Percentiles rank a stretch among this genome's conserved stretches.
These are phyloP conservation scores for Bacidia gigantensis DNA, from an alignment of 495 filamentous ascomycete genomes.

Conservation along the genomic window DNA sequence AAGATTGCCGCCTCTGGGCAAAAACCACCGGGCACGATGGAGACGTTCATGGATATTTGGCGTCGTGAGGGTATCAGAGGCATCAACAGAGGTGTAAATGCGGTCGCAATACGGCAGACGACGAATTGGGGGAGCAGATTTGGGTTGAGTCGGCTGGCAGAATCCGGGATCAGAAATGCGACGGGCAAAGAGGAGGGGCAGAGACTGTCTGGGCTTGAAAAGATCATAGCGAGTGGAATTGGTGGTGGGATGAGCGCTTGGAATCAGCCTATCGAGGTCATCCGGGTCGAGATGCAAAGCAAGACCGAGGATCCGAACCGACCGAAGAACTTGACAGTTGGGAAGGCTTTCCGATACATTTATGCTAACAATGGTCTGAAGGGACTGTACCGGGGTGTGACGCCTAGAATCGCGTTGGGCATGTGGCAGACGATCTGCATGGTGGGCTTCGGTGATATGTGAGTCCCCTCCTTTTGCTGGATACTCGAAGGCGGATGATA, in stretches of 20 bases:
- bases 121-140: slow-evolving; percentile 98
- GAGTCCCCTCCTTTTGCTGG: slow-evolving; percentile 30
- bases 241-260: slow-evolving; percentile 92
- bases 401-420: slow-evolving; percentile 83
- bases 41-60: slow-evolving; percentile 95
- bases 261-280: slow-evolving; percentile 99
- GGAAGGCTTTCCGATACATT: slow-evolving; percentile 84
- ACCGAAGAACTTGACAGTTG: slow-evolving; percentile 95
- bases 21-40: slow-evolving; percentile 76
- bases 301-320: slow-evolving; percentile 96
- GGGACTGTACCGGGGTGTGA: slow-evolving; percentile 91
- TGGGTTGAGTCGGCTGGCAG: slow-evolving; percentile 78
- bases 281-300: slow-evolving; percentile 99
- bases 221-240: slow-evolving; percentile 74
- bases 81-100: slow-evolving; percentile 97
- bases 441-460: slow-evolving; percentile 99
- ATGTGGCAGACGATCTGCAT: slow-evolving; percentile 99
- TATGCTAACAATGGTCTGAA: slow-evolving; percentile 77
- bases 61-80: slow-evolving; percentile 84
- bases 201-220: slow-evolving; percentile 66
- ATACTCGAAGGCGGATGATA: not conserved
- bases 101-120: slow-evolving; percentile 95
- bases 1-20: slow-evolving; percentile 75
- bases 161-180: slow-evolving; percentile 67
- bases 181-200: slow-evolving; percentile 70